Percentiles rank a stretch among this genome's conserved stretches.
Evolutionary conservation across 2,329 filamentous ascomycete genomes (phyloP).

Genomic region (Aspergillus unguis): DNA sequence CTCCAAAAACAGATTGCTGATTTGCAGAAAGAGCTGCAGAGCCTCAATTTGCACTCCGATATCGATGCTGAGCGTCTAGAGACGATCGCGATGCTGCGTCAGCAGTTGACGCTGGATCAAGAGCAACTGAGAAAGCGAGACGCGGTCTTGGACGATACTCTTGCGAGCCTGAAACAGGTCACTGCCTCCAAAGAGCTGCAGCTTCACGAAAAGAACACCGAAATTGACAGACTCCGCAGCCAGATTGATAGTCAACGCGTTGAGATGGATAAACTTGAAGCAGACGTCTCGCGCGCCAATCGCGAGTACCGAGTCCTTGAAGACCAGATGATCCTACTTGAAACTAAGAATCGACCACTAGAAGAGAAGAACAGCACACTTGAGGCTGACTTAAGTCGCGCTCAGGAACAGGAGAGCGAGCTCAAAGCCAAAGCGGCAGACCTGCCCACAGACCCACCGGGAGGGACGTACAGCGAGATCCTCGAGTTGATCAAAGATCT

Average conservation of each 20-base stretch:
- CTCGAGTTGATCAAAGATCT: slow-evolving; percentile 37
- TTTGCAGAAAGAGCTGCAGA: slow-evolving; percentile 32
- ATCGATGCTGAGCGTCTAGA: slow-evolving; percentile 30
- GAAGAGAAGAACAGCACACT: slow-evolving; percentile 38
- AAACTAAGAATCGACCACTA: slow-evolving; percentile 34
- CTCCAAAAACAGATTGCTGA: slow-evolving; percentile 32
- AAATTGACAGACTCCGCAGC: slow-evolving; percentile 36
- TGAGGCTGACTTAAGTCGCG: slow-evolving; percentile 34
- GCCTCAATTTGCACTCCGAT: slow-evolving; percentile 19
- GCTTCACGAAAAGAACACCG: slow-evolving; percentile 33
- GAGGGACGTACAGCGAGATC: slow-evolving; percentile 40
- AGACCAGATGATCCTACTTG: slow-evolving; percentile 32
- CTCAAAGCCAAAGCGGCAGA: slow-evolving; percentile 38
- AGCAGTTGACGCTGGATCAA: slow-evolving; percentile 31
- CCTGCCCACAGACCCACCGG: slow-evolving; percentile 29
- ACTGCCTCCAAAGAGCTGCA: slow-evolving; percentile 32
- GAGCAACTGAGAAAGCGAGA: slow-evolving; percentile 37
- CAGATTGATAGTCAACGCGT: slow-evolving; percentile 34
- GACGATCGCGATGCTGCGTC: slow-evolving; percentile 31
- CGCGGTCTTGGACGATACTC: slow-evolving; percentile 31
- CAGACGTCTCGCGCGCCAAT: slow-evolving; percentile 32
- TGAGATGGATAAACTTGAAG: slow-evolving; percentile 35
- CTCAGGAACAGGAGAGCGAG: slow-evolving; percentile 37
- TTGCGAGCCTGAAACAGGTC: slow-evolving; percentile 32
- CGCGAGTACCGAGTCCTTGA: slow-evolving; percentile 35